Evolutionary conservation across 768 basidiomycete species (phyloP).

Genomic region (Tephrocybe sp.): DNA sequence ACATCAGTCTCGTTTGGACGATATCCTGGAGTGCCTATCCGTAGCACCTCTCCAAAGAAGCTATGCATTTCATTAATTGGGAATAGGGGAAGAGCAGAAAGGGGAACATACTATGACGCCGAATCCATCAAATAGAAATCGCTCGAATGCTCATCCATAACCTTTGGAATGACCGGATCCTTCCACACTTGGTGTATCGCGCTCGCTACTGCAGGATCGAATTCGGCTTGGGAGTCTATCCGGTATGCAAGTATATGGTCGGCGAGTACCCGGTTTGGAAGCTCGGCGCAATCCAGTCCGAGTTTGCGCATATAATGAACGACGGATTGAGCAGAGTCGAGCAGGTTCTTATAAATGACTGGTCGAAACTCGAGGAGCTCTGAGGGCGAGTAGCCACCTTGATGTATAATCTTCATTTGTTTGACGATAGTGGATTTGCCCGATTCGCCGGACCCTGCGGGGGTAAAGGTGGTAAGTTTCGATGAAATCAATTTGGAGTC

Average conservation of each 20-base stretch:
- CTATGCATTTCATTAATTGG: conserved; percentile 33
- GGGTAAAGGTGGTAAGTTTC: conserved; percentile 17
- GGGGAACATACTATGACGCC: conserved; percentile 40
- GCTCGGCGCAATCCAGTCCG: conserved; percentile 64
- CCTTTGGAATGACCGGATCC: conserved; percentile 59
- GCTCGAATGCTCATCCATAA: conserved; percentile 57
- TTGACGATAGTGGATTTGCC: conserved; percentile 96
- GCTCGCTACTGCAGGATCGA: conserved; percentile 65
- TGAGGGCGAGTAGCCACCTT: conserved; percentile 71
- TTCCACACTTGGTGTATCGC: conserved; percentile 71
- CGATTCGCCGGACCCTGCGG: conserved; percentile 89
- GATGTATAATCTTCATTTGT: conserved; percentile 94
- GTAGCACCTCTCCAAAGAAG: conserved; percentile 84
- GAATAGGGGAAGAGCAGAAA: background rate
- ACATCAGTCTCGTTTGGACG: conserved; percentile 86
- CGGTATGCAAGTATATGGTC: conserved; percentile 65
- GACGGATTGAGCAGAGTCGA: conserved; percentile 82
- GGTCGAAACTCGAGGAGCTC: conserved; percentile 70
- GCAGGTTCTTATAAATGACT: conserved; percentile 73
- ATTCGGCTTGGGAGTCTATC: conserved; percentile 33
- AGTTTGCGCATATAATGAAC: conserved; percentile 78
- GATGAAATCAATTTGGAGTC: conserved; percentile 19
- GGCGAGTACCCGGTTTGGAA: conserved; percentile 58
- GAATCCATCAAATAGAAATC: conserved; percentile 98
- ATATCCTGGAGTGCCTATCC: conserved; percentile 82